Evolutionary conservation across 352 stramenopile species (phyloP).

Genomic region (Phytophthora multivora): DNA sequence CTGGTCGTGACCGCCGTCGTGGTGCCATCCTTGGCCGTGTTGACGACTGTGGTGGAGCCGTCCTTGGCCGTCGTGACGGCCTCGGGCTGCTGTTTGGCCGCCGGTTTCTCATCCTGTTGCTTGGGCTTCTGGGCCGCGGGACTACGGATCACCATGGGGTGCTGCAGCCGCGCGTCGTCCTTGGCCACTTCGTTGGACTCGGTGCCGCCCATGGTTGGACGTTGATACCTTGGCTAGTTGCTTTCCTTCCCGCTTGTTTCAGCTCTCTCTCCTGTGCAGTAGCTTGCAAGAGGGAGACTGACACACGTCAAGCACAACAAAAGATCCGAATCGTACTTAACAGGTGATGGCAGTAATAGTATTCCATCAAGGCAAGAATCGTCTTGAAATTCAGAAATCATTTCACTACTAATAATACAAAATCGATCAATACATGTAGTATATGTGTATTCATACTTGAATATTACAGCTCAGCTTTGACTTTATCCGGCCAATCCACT

Average conservation of each 20-base stretch:
- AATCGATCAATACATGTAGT: no score
- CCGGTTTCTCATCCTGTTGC: slow-evolving; percentile 13
- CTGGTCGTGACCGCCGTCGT: slow-evolving; percentile 39
- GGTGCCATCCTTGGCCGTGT: slow-evolving; percentile 24
- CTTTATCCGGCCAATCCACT: no score
- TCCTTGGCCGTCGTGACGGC: slow-evolving; percentile 15
- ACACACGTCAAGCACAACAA: no score
- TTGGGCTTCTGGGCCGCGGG: slow-evolving; percentile 6
- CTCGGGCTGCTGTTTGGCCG: slow-evolving; percentile 15
- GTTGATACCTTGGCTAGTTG: not conserved
- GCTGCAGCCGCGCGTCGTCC: slow-evolving; percentile 30
- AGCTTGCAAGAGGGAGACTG: slow-evolving; percentile 2
- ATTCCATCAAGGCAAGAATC: no score
- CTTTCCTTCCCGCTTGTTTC: slow-evolving; percentile 5
- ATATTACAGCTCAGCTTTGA: no score
- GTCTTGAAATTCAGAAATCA: no score
- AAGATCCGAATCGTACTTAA: slow-evolving; percentile 1
- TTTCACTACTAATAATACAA: no score
- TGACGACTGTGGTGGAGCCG: slow-evolving; percentile 18
- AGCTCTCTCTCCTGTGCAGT: slow-evolving; percentile 8
- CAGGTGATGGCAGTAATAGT: no score
- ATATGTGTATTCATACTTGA: no score
- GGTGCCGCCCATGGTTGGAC: slow-evolving; percentile 28
- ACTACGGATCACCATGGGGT: slow-evolving; percentile 21
- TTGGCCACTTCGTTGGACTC: slow-evolving; percentile 36